Conservation (phyloP, 768 basidiomycete species). For the Lyophyllum shimeji region DNA sequence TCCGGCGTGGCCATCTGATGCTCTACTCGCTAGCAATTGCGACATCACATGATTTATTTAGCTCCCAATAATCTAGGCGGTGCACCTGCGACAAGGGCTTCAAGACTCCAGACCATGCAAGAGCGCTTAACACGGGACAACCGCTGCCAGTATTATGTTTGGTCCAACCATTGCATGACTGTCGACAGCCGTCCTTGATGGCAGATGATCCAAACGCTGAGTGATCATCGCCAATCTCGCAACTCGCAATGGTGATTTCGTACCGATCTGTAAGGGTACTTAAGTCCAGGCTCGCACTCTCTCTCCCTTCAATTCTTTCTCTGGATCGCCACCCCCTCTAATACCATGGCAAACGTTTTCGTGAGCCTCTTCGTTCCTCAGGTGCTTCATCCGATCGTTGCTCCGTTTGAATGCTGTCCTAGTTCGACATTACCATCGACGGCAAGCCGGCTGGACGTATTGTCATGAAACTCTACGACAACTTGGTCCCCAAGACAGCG, state of each 20-base stretch:
- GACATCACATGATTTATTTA: slow-evolving; percentile 11
- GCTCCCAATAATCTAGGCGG: neutral
- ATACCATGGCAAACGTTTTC: slow-evolving; percentile 20
- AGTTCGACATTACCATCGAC: slow-evolving; percentile 71
- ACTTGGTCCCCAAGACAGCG: slow-evolving; percentile 77
- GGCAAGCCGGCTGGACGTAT: slow-evolving; percentile 62
- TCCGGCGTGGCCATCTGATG: slow-evolving; percentile 14
- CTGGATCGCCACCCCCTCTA: neutral
- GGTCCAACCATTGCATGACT: neutral
- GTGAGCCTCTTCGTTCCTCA: slow-evolving; percentile 3
- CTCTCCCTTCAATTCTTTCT: neutral
- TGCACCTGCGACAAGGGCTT: neutral
- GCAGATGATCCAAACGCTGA: slow-evolving; percentile 11
- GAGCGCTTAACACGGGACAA: neutral
- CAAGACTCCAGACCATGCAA: slow-evolving; percentile 1
- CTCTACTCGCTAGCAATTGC: neutral
- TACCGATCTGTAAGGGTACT: slow-evolving; percentile 2
- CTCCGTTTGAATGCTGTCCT: neutral
- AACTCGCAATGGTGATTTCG: slow-evolving; percentile 10
- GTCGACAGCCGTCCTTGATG: slow-evolving; percentile 3
- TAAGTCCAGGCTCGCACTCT: neutral
- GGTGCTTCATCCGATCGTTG: neutral
- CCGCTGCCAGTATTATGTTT: neutral
- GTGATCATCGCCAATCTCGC: slow-evolving; percentile 10
- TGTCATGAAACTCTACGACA: slow-evolving; percentile 81